Conservation (phyloP, 441 rosid species). For the Corymbia citriodora region DNA sequence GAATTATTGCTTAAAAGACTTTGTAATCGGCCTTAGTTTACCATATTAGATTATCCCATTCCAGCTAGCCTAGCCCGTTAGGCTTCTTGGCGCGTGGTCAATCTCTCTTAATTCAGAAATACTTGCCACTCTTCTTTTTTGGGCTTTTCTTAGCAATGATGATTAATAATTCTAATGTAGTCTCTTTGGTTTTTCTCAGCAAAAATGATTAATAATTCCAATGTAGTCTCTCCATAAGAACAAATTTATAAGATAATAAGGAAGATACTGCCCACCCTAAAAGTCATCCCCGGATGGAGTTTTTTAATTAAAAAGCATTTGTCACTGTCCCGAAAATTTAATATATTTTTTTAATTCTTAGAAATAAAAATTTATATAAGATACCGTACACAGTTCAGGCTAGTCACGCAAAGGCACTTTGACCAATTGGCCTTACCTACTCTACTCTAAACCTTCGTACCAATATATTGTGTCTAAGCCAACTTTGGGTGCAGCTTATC, state of each 20-base stretch:
- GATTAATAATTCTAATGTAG: too few species aligned
- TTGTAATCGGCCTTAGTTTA: background rate
- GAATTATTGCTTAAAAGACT: background rate
- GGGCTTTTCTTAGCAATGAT: background rate
- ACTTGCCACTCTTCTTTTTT: background rate
- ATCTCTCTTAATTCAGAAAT: background rate
- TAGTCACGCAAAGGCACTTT: background rate
- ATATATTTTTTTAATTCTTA: too few species aligned
- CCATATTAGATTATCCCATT: background rate
- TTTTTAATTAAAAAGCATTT: too few species aligned
- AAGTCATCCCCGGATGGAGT: background rate
- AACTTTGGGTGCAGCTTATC: background rate
- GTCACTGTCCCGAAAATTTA: background rate
- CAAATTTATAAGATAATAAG: background rate
- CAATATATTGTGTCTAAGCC: background rate
- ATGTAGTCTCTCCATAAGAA: background rate
- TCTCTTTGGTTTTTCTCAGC: background rate
- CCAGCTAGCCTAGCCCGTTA: background rate
- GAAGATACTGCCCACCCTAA: background rate
- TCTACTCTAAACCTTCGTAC: background rate
- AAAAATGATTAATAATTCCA: background rate
- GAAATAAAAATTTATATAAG: too few species aligned
- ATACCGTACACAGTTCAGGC: background rate
- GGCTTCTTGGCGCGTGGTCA: background rate
- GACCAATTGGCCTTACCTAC: background rate